A percentile compares a stretch with the other conserved stretches of the same genome.
Conservation (phyloP, 352 stramenopile species). For the Hyaloperonospora brassicae region DNA sequence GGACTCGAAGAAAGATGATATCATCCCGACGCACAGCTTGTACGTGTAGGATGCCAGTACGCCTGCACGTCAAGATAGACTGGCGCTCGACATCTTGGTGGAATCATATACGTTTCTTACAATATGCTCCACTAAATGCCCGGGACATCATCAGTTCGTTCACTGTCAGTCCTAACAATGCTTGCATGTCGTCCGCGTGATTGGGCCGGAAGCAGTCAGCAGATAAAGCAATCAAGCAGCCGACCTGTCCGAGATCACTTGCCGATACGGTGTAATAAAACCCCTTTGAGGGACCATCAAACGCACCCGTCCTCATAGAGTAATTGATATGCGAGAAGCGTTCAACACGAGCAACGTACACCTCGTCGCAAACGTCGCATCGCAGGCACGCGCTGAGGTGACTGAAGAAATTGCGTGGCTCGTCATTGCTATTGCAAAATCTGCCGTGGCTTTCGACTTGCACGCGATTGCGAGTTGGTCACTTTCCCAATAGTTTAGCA, state of each 20-base stretch:
- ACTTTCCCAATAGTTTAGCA: neutral
- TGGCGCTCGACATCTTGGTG: too few relatives aligned
- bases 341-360: conserved; percentile 47
- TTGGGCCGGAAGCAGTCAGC: conserved; percentile 8
- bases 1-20: conserved; percentile 78
- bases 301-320: conserved; percentile 68
- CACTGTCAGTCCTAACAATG: too few relatives aligned
- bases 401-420: conserved; percentile 63
- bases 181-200: neutral
- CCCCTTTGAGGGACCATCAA: conserved; percentile 46
- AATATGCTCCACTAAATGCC: conserved; percentile 29
- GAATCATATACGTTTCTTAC: conserved; percentile 39
- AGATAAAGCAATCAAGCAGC: too few relatives aligned
- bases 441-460: conserved; percentile 68
- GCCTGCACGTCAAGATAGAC: neutral
- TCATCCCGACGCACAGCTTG: conserved; percentile 59
- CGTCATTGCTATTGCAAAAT: conserved; percentile 81
- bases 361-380: conserved; percentile 72
- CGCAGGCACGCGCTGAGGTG: conserved; percentile 76
- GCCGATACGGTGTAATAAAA: conserved; percentile 51
- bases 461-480: conserved; percentile 73
- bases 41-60: conserved; percentile 31
- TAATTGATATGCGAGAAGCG: conserved; percentile 49
- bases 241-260: too few relatives aligned
- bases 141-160: too few relatives aligned